These are phyloP conservation scores for Hyphopichia wangnamkhiaoensis DNA, from an alignment of 1,139 yeast species.

Conservation along the genomic window DNA sequence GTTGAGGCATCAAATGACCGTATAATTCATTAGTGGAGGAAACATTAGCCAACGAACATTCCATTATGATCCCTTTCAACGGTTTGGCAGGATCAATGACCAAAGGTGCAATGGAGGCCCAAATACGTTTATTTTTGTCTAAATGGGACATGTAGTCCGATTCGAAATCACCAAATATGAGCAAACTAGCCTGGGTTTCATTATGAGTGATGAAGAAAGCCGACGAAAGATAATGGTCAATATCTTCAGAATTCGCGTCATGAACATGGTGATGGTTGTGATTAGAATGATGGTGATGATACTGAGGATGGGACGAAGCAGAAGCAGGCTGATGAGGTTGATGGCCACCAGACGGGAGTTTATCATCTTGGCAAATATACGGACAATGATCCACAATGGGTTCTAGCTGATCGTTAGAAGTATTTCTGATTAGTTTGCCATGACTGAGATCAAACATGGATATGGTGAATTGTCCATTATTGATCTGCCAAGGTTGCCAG, in stretches of 20 bases:
- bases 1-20: conserved; percentile 78
- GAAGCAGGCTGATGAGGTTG: not conserved
- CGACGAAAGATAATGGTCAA: conserved; percentile 34
- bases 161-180: conserved; percentile 83
- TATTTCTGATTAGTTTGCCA: conserved; percentile 25
- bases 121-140: conserved; percentile 48
- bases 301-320: not conserved
- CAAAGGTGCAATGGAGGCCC: conserved; percentile 56
- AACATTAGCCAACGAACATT: conserved; percentile 67
- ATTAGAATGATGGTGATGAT: not conserved
- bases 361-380: not conserved
- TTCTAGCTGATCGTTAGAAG: not conserved
- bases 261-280: too few relatives aligned
- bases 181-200: conserved; percentile 31
- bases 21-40: conserved; percentile 49
- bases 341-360: not conserved
- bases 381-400: too few relatives aligned
- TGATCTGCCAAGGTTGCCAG: conserved; percentile 15
- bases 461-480: conserved; percentile 21
- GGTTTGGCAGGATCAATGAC: conserved; percentile 28
- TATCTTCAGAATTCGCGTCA: too few relatives aligned
- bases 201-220: conserved; percentile 53
- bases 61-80: conserved; percentile 63
- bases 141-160: conserved; percentile 53
- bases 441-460: conserved; percentile 42